phyloP scores from a whole-genome alignment of 495 filamentous ascomycete species.

The Penicillium simplicissimum region DNA sequence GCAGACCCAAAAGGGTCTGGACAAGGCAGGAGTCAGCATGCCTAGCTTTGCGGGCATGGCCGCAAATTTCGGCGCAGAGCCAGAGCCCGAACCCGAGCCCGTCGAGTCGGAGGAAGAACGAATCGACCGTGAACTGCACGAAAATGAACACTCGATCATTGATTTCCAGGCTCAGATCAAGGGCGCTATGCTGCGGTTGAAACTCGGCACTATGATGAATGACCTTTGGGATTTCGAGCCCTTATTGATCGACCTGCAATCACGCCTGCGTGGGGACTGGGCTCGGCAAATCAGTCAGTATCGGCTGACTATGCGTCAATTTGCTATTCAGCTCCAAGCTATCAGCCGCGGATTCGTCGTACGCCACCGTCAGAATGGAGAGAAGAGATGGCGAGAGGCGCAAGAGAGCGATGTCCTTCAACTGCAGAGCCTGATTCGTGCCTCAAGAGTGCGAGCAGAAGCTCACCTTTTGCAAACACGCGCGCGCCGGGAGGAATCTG shows the following conservation, averaged over 20 bases:
- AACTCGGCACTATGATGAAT: constrained; percentile 82
- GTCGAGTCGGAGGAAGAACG: constrained; percentile 88
- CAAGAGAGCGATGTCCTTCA: constrained; percentile 70
- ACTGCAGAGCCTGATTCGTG: constrained; percentile 84
- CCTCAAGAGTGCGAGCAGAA: constrained; percentile 68
- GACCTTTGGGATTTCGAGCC: constrained; percentile 87
- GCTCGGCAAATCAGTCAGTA: constrained; percentile 76
- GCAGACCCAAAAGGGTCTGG: constrained; percentile 92
- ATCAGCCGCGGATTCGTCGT: constrained; percentile 76
- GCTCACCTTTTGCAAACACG: constrained; percentile 63
- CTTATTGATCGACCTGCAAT: constrained; percentile 75
- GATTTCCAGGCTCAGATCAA: constrained; percentile 89
- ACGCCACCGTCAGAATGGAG: constrained; percentile 60
- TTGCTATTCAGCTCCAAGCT: constrained; percentile 76
- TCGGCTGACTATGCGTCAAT: constrained; percentile 73
- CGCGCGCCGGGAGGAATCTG: constrained; percentile 57
- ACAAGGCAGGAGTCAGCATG: constrained; percentile 92
- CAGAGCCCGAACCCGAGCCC: constrained; percentile 65
- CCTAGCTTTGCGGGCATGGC: constrained; percentile 97
- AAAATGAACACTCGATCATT: constrained; percentile 66
- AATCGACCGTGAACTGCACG: constrained; percentile 78
- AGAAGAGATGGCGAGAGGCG: constrained; percentile 67
- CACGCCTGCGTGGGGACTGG: constrained; percentile 78
- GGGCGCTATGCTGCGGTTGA: constrained; percentile 75
- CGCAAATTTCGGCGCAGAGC: constrained; percentile 88